Conservation (phyloP, 169 alveolate genomes). For the Eimeria zaria region DNA sequence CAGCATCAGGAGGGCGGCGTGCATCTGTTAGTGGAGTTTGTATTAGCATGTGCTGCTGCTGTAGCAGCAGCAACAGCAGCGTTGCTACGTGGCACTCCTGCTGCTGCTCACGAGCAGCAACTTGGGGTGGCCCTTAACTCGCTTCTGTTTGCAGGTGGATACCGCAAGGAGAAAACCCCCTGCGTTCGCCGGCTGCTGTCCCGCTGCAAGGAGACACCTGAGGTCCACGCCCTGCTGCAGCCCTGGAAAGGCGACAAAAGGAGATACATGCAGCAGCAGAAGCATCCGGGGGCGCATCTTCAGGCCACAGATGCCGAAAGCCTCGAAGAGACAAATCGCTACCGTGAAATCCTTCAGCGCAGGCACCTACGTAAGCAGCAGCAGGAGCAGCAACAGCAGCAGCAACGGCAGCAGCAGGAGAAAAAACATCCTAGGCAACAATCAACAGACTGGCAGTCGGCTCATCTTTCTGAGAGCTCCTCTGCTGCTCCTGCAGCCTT, state of each 20-base stretch:
- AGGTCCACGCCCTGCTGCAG: not conserved
- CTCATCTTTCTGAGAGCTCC: constrained; percentile 7
- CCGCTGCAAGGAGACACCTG: constrained; percentile 15
- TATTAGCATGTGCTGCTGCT: constrained; percentile 42
- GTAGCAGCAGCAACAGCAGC: constrained; percentile 75
- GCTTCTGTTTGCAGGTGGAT: constrained; percentile 54
- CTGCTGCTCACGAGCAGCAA: constrained; percentile 69
- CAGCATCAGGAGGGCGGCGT: not conserved
- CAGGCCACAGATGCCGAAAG: not conserved
- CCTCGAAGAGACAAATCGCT: not conserved
- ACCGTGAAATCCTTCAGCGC: not conserved
- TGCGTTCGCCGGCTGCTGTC: constrained; percentile 69
- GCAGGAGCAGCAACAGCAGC: constrained; percentile 4
- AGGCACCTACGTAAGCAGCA: not conserved
- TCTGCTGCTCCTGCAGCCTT: constrained; percentile 24
- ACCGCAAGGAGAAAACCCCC: constrained; percentile 29
- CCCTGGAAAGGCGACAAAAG: constrained; percentile 22
- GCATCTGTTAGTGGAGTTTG: constrained; percentile 40
- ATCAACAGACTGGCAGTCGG: not conserved
- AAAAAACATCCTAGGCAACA: not conserved
- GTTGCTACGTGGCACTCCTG: constrained; percentile 43
- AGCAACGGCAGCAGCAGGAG: constrained; percentile 11
- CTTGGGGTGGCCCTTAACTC: constrained; percentile 53
- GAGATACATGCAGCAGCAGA: not conserved
- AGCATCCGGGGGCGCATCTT: not conserved